Base-by-base conservation (phyloP, 768 basidiomycete genomes). In the Kwoniella bestiolae region DNA sequence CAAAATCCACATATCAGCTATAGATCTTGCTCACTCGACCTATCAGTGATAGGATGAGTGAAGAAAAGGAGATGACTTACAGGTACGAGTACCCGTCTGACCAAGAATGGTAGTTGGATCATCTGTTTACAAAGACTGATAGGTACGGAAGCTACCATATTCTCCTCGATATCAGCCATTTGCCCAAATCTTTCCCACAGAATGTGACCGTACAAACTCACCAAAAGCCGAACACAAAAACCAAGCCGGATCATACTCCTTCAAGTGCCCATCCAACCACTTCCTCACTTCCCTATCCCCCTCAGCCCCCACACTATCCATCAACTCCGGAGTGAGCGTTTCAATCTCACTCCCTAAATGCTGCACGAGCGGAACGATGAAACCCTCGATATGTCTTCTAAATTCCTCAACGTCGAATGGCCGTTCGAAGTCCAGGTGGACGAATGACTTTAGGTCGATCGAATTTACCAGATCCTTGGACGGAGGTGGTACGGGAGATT, bases 181-280 rank as follows among this genome's bases (percentile, higher is more conserved):
- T n/a, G n/a, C n/a, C n/a, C n/a, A n/a, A n/a, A n/a, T n/a, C n/a
- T n/a, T n/a, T n/a, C n/a, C n/a, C n/a, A n/a, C n/a, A n/a, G n/a
- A n/a, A n/a, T n/a, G n/a, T n/a, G n/a, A 14, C 11, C 4, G 21
- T n/a, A n/a, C 2, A 5, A 18, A 69, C 68, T 60, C 44, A 69
- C 68, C 44, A 41, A 51, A 60, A 9, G 59, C 52, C 25, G 57
- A 53, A 32, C 63, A 65, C 1, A 69, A 34, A 45, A 69, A 69
- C 68, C 68, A 70, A n/a, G 47, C 29, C 8, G 68, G 68, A 44
- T 63, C 65, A 59, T 66, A 66, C 6, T 32, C 53, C 45, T 38
- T 47, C 29, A 66, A 44, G 35, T 63, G 47, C 16, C 34, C 41
- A 25, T 51, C 29, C 21, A 66, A 50, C 38, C 51, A 50, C 31